Percentiles rank a stretch among this genome's conserved stretches.
Conservation (phyloP, 768 basidiomycete species). For the Tulasnella sp. region DNA sequence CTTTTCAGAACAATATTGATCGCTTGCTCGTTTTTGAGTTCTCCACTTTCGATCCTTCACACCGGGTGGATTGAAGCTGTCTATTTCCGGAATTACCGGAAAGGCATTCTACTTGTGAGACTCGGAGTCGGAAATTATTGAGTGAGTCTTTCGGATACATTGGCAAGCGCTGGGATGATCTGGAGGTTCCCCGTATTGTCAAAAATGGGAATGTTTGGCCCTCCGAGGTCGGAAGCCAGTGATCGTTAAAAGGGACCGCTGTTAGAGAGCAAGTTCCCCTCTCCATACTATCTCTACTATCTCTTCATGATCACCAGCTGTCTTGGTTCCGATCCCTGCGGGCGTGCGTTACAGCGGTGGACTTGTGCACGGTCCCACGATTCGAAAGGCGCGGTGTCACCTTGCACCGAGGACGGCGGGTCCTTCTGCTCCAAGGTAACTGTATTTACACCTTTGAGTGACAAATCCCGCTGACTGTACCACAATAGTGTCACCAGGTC, state of each 20-base stretch:
- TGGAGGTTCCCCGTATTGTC: too few relatives aligned
- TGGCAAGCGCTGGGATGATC: too few relatives aligned
- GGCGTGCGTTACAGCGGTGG: not conserved
- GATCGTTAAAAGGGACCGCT: not conserved
- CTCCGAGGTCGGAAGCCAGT: not conserved
- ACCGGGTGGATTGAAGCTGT: too few relatives aligned
- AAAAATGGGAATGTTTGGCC: too few relatives aligned
- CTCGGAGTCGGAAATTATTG: too few relatives aligned
- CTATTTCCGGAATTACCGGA: too few relatives aligned
- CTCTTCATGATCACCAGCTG: not conserved
- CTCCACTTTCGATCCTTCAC: too few relatives aligned
- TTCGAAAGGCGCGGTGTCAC: not conserved
- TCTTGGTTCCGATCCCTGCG: not conserved
- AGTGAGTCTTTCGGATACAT: too few relatives aligned
- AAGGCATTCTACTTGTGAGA: too few relatives aligned
- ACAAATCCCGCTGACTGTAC: not conserved
- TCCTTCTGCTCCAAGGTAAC: not conserved
- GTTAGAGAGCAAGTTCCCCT: not conserved
- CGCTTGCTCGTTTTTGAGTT: too few relatives aligned
- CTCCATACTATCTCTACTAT: not conserved
- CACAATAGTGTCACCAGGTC: not conserved
- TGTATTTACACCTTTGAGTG: too few relatives aligned
- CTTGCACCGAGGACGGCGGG: not conserved
- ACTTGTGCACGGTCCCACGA: not conserved
- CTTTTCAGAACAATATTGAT: too few relatives aligned